Conservation (phyloP, 2,329 filamentous ascomycete genomes). For the Ilyonectria robusta region DNA sequence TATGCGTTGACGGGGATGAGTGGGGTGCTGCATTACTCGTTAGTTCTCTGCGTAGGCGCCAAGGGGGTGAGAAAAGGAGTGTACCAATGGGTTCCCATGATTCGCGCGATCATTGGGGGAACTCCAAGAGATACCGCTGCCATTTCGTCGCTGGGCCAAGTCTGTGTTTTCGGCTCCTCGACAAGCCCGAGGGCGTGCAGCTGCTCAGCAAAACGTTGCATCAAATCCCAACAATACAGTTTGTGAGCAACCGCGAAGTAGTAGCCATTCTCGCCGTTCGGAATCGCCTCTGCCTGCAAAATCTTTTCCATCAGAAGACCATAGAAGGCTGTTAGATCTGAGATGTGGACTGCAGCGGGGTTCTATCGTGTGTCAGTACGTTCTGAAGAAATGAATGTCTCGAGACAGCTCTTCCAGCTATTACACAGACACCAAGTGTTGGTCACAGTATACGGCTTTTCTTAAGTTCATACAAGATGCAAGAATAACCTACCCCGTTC, state of each 20-base stretch:
- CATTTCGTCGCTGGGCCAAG: conserved; percentile 51
- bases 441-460: background rate
- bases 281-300: conserved; percentile 44
- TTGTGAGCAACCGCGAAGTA: conserved; percentile 52
- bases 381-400: background rate
- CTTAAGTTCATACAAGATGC: background rate
- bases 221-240: conserved; percentile 48
- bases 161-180: conserved; percentile 34
- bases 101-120: conserved; percentile 45
- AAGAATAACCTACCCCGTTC: conserved; percentile 46
- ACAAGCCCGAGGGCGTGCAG: conserved; percentile 51
- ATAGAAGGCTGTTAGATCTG: conserved; percentile 51
- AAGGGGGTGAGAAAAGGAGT: background rate
- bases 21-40: background rate
- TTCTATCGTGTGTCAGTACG: conserved; percentile 36
- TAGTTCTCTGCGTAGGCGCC: background rate
- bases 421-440: background rate
- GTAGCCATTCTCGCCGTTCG: conserved; percentile 51
- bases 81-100: conserved; percentile 48
- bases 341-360: conserved; percentile 48
- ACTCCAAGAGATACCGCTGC: conserved; percentile 50
- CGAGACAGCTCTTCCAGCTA: background rate
- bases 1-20: conserved; percentile 4
- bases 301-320: conserved; percentile 48
- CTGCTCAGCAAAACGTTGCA: conserved; percentile 44